These are phyloP conservation scores for Talinum fruticosum DNA, from an alignment of 148 eudicot genomes.

Conservation along the genomic window DNA sequence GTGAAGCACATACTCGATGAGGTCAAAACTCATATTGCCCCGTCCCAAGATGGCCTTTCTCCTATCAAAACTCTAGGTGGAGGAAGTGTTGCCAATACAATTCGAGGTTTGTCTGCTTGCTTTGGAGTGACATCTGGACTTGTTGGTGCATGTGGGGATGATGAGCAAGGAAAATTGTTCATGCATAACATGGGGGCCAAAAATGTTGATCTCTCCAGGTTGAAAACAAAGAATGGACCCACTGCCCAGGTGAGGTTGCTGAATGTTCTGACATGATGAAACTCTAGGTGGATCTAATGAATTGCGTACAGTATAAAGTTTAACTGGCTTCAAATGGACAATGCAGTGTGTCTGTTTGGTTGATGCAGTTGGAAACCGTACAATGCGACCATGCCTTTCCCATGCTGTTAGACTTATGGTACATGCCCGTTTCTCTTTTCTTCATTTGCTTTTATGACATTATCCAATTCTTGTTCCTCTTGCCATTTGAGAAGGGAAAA, in stretches of 20 bases:
- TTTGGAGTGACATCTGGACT: constrained; percentile 76
- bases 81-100: constrained; percentile 93
- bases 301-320: neutral
- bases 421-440: constrained; percentile 12
- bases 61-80: constrained; percentile 80
- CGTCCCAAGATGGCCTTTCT: constrained; percentile 43
- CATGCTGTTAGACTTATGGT: constrained; percentile 89
- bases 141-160: constrained; percentile 90
- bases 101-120: constrained; percentile 85
- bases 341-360: constrained; percentile 94
- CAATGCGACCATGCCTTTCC: constrained; percentile 93
- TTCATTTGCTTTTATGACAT: neutral
- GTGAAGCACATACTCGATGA: constrained; percentile 61
- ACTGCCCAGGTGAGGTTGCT: constrained; percentile 72
- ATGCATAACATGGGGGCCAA: constrained; percentile 55
- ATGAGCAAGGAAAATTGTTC: constrained; percentile 73
- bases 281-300: neutral
- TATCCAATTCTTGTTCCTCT: neutral
- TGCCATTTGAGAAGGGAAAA: neutral
- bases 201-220: constrained; percentile 62
- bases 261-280: neutral
- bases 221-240: constrained; percentile 58
- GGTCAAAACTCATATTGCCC: constrained; percentile 52
- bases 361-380: constrained; percentile 83
- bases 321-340: constrained; percentile 4